phyloP scores from a whole-genome alignment of 495 filamentous ascomycete genomes.

The Trichocladium antarcticum region DNA sequence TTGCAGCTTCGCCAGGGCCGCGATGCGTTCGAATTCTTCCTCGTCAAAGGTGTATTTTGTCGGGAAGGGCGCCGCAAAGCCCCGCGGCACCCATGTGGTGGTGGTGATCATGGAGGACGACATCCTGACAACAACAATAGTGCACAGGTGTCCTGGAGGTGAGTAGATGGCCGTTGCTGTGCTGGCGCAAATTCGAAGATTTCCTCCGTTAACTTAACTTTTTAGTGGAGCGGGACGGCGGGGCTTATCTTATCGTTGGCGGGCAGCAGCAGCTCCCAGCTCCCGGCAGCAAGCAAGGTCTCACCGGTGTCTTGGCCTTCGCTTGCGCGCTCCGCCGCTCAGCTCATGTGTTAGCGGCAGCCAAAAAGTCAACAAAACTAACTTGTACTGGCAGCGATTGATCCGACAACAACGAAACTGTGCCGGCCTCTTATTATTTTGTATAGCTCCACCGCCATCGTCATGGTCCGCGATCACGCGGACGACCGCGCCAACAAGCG shows the following conservation, averaged over 20 bases:
- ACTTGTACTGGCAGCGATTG: too few species aligned
- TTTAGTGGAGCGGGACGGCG: slow-evolving; percentile 25
- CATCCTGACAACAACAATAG: slow-evolving; percentile 6
- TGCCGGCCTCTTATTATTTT: too few species aligned
- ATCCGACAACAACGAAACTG: neutral
- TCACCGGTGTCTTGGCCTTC: neutral
- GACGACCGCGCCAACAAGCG: slow-evolving; percentile 48
- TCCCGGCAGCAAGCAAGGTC: neutral
- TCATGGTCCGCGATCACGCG: slow-evolving; percentile 29
- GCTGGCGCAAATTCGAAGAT: slow-evolving; percentile 13
- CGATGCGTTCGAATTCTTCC: slow-evolving; percentile 83
- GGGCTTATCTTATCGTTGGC: slow-evolving; percentile 29
- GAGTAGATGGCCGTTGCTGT: neutral
- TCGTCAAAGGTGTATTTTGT: slow-evolving; percentile 86
- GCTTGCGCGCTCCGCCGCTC: neutral
- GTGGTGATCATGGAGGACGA: slow-evolving; percentile 76
- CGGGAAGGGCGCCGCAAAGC: slow-evolving; percentile 85
- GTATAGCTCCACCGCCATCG: too few species aligned
- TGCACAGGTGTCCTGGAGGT: neutral
- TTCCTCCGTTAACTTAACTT: slow-evolving; percentile 26
- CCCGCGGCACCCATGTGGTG: slow-evolving; percentile 85
- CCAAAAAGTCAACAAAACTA: neutral
- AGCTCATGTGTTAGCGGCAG: neutral
- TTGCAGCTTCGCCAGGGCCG: slow-evolving; percentile 75
- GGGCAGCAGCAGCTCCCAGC: too few species aligned